Percentiles rank a stretch among this genome's conserved stretches.
Evolutionary conservation across 306 rosid genomes (phyloP).

Genomic region (Sechiopsis laciniata): DNA sequence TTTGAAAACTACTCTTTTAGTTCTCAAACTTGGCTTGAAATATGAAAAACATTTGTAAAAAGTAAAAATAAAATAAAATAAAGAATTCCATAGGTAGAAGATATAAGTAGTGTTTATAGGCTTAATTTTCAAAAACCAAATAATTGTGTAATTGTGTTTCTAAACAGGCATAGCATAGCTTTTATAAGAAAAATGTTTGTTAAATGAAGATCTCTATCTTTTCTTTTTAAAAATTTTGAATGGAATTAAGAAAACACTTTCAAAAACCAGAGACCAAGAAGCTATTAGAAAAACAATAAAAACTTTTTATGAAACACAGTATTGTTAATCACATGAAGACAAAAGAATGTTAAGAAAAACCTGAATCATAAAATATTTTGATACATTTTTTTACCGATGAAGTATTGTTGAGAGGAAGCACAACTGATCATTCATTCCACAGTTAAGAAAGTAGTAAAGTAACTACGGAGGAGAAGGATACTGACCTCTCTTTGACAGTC

Average conservation of each 20-base stretch:
- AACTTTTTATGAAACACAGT: not conserved
- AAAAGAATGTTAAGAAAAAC: not conserved
- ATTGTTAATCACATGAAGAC: not conserved
- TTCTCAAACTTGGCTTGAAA: not conserved
- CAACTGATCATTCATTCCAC: not conserved
- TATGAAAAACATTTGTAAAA: too few relatives aligned
- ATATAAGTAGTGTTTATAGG: too few relatives aligned
- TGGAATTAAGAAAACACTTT: not conserved
- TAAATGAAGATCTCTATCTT: too few relatives aligned
- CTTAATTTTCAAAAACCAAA: too few relatives aligned
- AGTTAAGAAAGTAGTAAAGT: not conserved
- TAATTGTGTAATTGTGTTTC: too few relatives aligned
- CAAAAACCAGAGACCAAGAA: not conserved
- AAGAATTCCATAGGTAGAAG: not conserved
- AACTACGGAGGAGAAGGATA: not conserved
- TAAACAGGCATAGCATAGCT: too few relatives aligned
- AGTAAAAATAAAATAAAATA: too few relatives aligned
- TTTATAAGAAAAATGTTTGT: too few relatives aligned
- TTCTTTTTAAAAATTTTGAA: not conserved
- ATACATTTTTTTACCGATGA: not conserved
- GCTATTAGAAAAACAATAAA: too few relatives aligned
- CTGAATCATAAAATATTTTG: not conserved
- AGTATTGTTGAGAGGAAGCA: not conserved
- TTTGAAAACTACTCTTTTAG: not conserved
- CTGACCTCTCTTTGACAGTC: conserved; percentile 61